Evolutionary conservation across 176 grass and related monocot genomes (phyloP).

Genomic region (Oryza meridionalis): DNA sequence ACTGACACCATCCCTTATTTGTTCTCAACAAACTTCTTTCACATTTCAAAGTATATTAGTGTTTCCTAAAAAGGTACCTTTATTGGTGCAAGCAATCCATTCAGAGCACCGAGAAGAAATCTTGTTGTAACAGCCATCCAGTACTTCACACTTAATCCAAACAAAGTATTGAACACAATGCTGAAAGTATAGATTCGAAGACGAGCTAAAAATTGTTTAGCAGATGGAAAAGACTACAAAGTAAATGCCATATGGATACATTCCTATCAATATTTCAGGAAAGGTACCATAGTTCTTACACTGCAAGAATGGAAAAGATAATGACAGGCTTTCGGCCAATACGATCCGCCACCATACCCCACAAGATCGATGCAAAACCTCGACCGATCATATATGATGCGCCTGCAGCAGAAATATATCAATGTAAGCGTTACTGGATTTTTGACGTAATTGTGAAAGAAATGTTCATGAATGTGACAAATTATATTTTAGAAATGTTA

Average conservation of each 20-base stretch:
- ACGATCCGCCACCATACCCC: slow-evolving; percentile 71
- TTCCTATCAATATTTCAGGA: not conserved
- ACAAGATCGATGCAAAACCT: slow-evolving; percentile 64
- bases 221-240: not conserved
- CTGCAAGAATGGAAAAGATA: slow-evolving; percentile 49
- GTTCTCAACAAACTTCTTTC: not conserved
- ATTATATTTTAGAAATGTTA: slow-evolving; percentile 19
- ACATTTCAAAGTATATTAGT: slow-evolving; percentile 12
- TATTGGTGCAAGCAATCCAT: slow-evolving; percentile 67
- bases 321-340: slow-evolving; percentile 74
- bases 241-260: not conserved
- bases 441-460: not conserved
- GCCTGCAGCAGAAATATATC: slow-evolving; percentile 40
- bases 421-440: not conserved
- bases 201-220: not conserved
- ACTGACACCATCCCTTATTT: not conserved
- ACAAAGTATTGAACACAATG: slow-evolving; percentile 65
- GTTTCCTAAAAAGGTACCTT: slow-evolving; percentile 29
- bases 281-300: slow-evolving; percentile 44
- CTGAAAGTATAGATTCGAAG: slow-evolving; percentile 36
- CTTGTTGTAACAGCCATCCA: slow-evolving; percentile 74
- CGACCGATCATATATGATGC: slow-evolving; percentile 78
- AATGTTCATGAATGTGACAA: not conserved
- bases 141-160: slow-evolving; percentile 72
- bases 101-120: slow-evolving; percentile 62